Evolutionary conservation across 2,329 filamentous ascomycete genomes (phyloP), one percentile per base, ranked within the genome.

Genomic region (Fusarium sp.): DNA sequence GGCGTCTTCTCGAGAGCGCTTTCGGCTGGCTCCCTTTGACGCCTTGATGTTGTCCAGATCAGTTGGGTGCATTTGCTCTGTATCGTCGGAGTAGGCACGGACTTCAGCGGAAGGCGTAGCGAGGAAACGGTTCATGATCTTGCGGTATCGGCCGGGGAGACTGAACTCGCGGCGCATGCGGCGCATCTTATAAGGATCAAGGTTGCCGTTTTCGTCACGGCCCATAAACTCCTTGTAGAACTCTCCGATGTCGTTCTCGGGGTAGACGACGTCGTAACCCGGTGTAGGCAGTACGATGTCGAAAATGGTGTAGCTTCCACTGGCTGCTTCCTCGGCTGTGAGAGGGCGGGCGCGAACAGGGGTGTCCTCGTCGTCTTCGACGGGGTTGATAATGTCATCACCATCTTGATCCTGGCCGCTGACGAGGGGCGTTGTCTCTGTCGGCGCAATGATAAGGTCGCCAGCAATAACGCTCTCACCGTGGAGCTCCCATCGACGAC

Each of bases 211-310:
- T 67, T 88, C 86, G 49, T 91, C 87, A 53, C 87, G 91, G 31
- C 82, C 88, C 97, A 99, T 99, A 81, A 98, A 97, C 4, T 88
- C 85, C 68, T 86, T 86, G 81, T 98, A 99, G 78, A 91, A 97
- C 5, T 88, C 85, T n/a, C 91, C 93, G 67, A 97, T 89, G 37
- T 89, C 88, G 78, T 99, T 98, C 23, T 84, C 78, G 0, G 96
- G 96, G 77, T 98, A 99, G 37, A 92, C 80, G 41, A 98, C 88
- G 73, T 97, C 94, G 81, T 90, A 98, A 19, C 96, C 96, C 0
- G 96, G 96, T n/a, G 92, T 90, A 5, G 97, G 95, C 4, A 99
- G 85, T 14, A 99, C 94, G 66, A 98, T 78, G 77, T 99, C 96
- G 76, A 92, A 93, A 73, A 99, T 91, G 39, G 86, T 89, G 80